A percentile compares a stretch with the other conserved stretches of the same genome.
Conservation (phyloP, 1,284 basidiomycete species). For the Ceratobasidium sp. region DNA sequence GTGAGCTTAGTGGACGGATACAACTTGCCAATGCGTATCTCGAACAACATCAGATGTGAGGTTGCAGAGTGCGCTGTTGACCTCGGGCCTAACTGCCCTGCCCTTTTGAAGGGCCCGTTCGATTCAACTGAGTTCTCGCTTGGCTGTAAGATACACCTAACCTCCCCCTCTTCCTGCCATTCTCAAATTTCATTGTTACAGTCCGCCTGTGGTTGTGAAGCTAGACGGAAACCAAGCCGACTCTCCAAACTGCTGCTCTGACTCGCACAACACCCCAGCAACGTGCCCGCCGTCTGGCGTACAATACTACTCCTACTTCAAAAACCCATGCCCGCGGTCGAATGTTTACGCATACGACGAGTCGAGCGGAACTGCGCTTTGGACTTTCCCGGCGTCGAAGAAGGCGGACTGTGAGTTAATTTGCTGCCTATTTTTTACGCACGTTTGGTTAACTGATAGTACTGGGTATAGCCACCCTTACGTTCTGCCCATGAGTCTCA, state of each 20-base stretch:
- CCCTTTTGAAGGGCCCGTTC: slow-evolving; percentile 47
- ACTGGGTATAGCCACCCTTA: slow-evolving; percentile 49
- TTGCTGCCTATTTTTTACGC: not conserved
- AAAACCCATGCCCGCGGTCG: slow-evolving; percentile 45
- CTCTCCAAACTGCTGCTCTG: slow-evolving; percentile 52
- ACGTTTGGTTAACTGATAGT: slow-evolving; percentile 42
- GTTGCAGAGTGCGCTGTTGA: slow-evolving; percentile 49
- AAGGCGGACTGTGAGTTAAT: slow-evolving; percentile 45
- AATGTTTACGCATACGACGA: slow-evolving; percentile 53
- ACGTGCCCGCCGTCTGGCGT: slow-evolving; percentile 48
- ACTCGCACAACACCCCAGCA: slow-evolving; percentile 47
- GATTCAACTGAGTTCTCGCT: slow-evolving; percentile 48
- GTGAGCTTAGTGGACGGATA: slow-evolving; percentile 52
- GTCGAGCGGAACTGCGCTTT: slow-evolving; percentile 49
- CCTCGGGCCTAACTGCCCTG: slow-evolving; percentile 47
- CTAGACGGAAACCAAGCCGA: slow-evolving; percentile 48
- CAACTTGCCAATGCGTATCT: slow-evolving; percentile 51
- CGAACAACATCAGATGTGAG: slow-evolving; percentile 45
- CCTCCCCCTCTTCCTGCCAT: not conserved
- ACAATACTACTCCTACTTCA: slow-evolving; percentile 58
- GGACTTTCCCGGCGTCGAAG: slow-evolving; percentile 29
- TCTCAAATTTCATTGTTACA: not conserved
- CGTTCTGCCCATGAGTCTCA: slow-evolving; percentile 50
- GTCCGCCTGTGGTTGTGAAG: slow-evolving; percentile 35
- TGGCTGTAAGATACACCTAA: slow-evolving; percentile 46